Evolutionary conservation across 1,284 basidiomycete species (phyloP).

Genomic region (Ceratobasidium sp.): DNA sequence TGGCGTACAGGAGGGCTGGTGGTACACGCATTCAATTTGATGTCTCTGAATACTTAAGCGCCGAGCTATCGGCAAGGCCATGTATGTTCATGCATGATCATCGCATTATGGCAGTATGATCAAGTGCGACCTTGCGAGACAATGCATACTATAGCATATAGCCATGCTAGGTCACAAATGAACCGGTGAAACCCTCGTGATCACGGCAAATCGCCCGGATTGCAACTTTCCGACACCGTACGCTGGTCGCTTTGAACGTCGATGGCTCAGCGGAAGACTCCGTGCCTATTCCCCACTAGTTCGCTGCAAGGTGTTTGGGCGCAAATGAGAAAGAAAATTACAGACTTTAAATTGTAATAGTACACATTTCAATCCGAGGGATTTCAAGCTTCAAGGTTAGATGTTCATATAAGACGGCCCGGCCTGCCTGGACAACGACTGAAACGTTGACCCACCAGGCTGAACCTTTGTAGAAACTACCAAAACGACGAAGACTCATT

Average conservation of each 20-base stretch:
- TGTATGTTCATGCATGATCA: neutral
- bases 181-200: too few relatives aligned
- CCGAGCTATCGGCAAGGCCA: neutral
- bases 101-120: too few relatives aligned
- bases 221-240: neutral
- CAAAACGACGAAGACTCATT: neutral
- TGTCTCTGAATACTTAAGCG: neutral
- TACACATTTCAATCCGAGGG: neutral
- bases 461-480: neutral
- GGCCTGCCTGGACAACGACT: neutral
- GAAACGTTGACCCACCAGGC: neutral
- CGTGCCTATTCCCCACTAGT: conserved; percentile 18
- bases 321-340: neutral
- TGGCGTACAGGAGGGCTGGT: neutral
- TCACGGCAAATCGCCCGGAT: too few relatives aligned
- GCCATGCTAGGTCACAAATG: too few relatives aligned
- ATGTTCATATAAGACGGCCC: neutral
- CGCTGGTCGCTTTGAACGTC: conserved; percentile 40
- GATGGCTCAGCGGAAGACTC: conserved; percentile 34
- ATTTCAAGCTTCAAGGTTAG: neutral
- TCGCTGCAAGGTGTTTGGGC: neutral
- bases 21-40: neutral
- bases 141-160: too few relatives aligned
- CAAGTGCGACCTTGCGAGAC: too few relatives aligned
- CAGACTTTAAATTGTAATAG: neutral